Evolutionary conservation across 441 rosid species (phyloP).

Genomic region (Hypseocharis bilobata): DNA sequence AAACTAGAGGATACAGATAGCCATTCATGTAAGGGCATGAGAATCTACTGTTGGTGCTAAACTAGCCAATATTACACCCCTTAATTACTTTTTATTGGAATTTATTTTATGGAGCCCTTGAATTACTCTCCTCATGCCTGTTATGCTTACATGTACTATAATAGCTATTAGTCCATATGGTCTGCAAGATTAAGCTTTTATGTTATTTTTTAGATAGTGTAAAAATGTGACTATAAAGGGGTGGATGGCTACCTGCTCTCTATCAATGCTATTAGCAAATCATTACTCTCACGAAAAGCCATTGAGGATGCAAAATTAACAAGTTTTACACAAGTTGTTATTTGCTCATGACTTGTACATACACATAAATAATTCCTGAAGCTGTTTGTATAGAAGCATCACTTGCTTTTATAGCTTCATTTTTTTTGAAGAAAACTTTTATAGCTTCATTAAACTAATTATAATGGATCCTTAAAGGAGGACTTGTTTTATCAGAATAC

Average conservation of each 20-base stretch:
- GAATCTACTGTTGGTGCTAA: background rate
- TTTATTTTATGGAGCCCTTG: no score
- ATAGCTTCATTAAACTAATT: no score
- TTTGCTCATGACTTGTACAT: conserved; percentile 23
- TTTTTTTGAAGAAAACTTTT: background rate
- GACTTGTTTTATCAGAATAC: background rate
- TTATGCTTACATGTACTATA: background rate
- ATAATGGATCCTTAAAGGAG: no score
- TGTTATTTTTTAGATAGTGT: background rate
- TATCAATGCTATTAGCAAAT: background rate
- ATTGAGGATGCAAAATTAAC: background rate
- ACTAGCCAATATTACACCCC: background rate
- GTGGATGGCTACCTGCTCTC: background rate
- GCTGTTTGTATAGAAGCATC: background rate
- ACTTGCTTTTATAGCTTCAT: background rate
- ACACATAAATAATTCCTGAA: no score
- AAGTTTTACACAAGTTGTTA: conserved; percentile 4
- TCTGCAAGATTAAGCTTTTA: background rate
- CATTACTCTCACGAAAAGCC: background rate
- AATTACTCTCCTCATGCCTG: no score
- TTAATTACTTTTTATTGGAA: background rate
- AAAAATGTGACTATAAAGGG: background rate
- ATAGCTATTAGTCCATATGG: background rate
- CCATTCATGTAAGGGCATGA: background rate
- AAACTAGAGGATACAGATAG: no score